phyloP scores from a whole-genome alignment of 2,329 filamentous ascomycete species.

The Diplodia mutila region DNA sequence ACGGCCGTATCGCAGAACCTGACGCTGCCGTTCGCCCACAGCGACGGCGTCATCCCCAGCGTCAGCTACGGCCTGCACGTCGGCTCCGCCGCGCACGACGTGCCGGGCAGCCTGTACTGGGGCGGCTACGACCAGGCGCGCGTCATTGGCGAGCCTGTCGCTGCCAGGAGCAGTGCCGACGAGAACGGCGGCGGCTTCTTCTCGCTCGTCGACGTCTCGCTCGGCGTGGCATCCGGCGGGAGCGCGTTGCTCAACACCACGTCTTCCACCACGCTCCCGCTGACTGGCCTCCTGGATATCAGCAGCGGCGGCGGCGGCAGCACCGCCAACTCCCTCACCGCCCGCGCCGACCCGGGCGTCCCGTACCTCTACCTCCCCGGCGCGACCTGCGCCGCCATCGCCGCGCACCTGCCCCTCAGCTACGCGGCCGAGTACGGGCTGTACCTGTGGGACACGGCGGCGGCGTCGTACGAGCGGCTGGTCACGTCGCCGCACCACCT shows the following conservation, averaged over 20 bases:
- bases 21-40: not conserved
- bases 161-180: conserved; percentile 25
- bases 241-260: conserved; percentile 37
- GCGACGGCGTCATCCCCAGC: conserved; percentile 29
- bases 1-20: not conserved
- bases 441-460: conserved; percentile 37
- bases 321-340: not conserved
- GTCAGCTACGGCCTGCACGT: conserved; percentile 41
- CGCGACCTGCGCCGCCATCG: conserved; percentile 36
- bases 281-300: not conserved
- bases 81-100: conserved; percentile 37
- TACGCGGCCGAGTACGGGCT: conserved; percentile 31
- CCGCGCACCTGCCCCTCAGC: conserved; percentile 34
- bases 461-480: conserved; percentile 42
- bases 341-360: conserved; percentile 32
- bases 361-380: conserved; percentile 37
- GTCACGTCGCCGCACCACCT: conserved; percentile 49
- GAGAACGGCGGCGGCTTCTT: conserved; percentile 28
- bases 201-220: conserved; percentile 45
- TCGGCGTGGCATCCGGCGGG: conserved; percentile 46
- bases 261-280: not conserved
- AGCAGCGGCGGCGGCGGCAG: not conserved
- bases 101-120: conserved; percentile 36
- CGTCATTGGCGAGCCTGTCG: conserved; percentile 33
- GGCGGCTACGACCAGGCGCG: conserved; percentile 43